Base-by-base conservation (phyloP, 2,329 filamentous ascomycete species). In the Karstenula rhodostoma region DNA sequence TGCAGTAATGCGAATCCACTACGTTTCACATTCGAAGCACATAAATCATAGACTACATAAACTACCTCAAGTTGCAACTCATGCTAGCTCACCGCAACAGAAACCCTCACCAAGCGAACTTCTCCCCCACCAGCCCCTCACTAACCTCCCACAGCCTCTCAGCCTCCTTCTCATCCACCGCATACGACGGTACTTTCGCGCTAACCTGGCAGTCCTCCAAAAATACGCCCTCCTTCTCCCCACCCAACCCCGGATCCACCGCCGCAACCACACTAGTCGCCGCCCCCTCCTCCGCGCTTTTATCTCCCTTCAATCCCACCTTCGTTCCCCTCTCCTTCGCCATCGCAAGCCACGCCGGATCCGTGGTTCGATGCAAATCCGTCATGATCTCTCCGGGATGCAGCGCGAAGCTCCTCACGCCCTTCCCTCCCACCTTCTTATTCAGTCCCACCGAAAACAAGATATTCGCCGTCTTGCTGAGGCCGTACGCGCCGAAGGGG, bases 231-330 rank as follows among this genome's bases (percentile, higher is more conserved):
- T 59, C 75, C 27, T 51, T 70, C 0, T 67, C 69, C 52, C 77
- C 73, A 35, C 10, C n/a, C 57, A 65, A 67, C 22, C 68, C 69
- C 53, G 65, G 73, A 2, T 64, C 67, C 13, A 74, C 60, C 5
- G 77, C 75, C n/a, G 72, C 76, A 49, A 62, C 71, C 12, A 79
- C 59, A 1, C 63, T 73, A 7, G 77, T 79, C 7, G 77, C 74
- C 19, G 76, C 74, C 1, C 76, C 77, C 56, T 80, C 76, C 23
- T 67, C 73, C 3, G 60, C 27, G 10, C 61, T 73, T 53, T 75
- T 78, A 59, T 71, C 60, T 1, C 27, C 51, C 4, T 44, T 8
- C 19, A 48, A 59, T 8, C 54, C 54, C 4, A n/a, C 23, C 33
- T 57, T 22, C 19, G 2, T 15, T 33, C 47, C 42, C 6, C 13